These are phyloP conservation scores for Pythium sp. DNA, from an alignment of 352 stramenopile genomes.

Conservation along the genomic window DNA sequence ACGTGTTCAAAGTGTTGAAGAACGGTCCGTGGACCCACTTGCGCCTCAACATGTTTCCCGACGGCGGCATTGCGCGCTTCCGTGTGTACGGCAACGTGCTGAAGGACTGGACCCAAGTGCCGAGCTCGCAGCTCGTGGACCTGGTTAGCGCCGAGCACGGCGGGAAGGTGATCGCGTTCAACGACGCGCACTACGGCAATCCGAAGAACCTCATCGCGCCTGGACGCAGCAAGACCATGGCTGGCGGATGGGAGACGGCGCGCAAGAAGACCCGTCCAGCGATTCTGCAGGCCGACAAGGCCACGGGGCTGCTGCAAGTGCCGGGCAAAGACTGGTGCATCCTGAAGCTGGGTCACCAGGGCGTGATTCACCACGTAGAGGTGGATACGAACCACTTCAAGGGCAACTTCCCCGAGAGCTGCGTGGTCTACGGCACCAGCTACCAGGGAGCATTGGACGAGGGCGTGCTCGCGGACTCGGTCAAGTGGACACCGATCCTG, in stretches of 20 bases:
- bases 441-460: constrained; percentile 37
- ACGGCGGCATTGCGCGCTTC: constrained; percentile 91
- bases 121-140: constrained; percentile 62
- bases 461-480: constrained; percentile 31
- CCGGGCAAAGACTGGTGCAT: constrained; percentile 91
- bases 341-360: constrained; percentile 85
- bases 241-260: constrained; percentile 93
- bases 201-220: constrained; percentile 91
- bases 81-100: constrained; percentile 74
- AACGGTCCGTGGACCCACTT: constrained; percentile 82
- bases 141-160: constrained; percentile 84
- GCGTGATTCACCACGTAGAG: constrained; percentile 64
- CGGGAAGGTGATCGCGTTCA: constrained; percentile 86
- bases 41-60: constrained; percentile 91
- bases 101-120: constrained; percentile 60
- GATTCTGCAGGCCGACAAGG: constrained; percentile 49
- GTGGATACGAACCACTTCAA: constrained; percentile 96
- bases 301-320: constrained; percentile 51
- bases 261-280: constrained; percentile 84
- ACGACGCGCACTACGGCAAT: constrained; percentile 94
- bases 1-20: constrained; percentile 64
- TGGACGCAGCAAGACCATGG: constrained; percentile 89
- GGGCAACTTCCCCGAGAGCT: constrained; percentile 94
- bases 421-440: constrained; percentile 68
- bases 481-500: constrained; percentile 86